Evolutionary conservation across 2,329 filamentous ascomycete species (phyloP).

Genomic region (Botrytis pseudocinerea): DNA sequence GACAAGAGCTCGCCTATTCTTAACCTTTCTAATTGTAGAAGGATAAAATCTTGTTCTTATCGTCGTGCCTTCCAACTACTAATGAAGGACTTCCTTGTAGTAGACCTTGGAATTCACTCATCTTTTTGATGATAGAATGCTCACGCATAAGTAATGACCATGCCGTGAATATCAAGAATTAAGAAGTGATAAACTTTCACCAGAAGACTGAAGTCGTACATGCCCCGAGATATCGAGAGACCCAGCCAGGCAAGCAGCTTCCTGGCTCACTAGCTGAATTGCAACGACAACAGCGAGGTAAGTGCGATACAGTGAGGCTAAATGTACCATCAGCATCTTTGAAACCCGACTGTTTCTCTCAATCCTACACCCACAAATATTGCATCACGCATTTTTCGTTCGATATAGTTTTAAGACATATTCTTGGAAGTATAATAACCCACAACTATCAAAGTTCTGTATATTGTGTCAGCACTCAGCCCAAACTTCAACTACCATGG

Average conservation of each 20-base stretch:
- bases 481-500: background rate
- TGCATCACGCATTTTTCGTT: background rate
- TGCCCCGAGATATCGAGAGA: background rate
- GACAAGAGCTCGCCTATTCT: background rate
- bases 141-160: background rate
- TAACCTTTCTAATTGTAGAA: background rate
- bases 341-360: background rate
- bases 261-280: background rate
- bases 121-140: background rate
- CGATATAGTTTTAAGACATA: background rate
- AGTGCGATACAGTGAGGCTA: background rate
- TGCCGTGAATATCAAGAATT: background rate
- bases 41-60: background rate
- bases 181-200: background rate
- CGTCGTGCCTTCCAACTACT: background rate
- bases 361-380: background rate
- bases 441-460: background rate
- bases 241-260: background rate
- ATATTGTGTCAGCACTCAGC: background rate
- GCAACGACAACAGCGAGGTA: background rate
- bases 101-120: background rate
- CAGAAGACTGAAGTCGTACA: background rate
- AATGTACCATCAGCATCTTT: background rate
- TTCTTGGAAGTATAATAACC: background rate
- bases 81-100: background rate